Conservation (phyloP, 2,329 filamentous ascomycete genomes). For the Alternaria sp. region DNA sequence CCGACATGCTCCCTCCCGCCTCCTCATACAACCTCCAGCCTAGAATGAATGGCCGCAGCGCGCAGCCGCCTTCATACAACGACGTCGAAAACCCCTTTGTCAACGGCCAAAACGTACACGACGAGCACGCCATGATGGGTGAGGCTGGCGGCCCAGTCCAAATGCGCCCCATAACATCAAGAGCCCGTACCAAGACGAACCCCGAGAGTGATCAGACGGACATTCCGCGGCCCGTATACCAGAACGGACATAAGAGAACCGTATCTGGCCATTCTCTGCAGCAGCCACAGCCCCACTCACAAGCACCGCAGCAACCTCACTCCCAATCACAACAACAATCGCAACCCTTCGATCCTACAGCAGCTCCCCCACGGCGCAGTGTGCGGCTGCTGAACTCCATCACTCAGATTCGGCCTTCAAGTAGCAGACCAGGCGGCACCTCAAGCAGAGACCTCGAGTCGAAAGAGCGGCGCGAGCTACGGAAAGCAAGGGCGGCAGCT, state of each 20-base stretch:
- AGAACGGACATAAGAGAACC: constrained; percentile 80
- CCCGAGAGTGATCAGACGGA: constrained; percentile 51
- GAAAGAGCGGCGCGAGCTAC: constrained; percentile 74
- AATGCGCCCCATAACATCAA: constrained; percentile 49
- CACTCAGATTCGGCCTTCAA: constrained; percentile 67
- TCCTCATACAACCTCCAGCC: constrained; percentile 50
- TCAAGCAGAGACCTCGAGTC: constrained; percentile 61
- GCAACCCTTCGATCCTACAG: constrained; percentile 48
- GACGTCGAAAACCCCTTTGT: constrained; percentile 57
- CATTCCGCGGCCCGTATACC: constrained; percentile 44
- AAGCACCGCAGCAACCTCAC: background rate
- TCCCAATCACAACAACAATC: constrained; percentile 21
- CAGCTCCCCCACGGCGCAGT: constrained; percentile 54
- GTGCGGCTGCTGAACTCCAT: constrained; percentile 54
- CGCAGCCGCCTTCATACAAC: constrained; percentile 31
- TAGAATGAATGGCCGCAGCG: constrained; percentile 53
- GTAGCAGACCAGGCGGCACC: constrained; percentile 65
- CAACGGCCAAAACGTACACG: constrained; percentile 48
- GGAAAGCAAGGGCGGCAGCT: constrained; percentile 80
- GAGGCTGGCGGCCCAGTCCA: constrained; percentile 44
- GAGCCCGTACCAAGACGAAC: constrained; percentile 48
- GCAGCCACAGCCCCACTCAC: constrained; percentile 16
- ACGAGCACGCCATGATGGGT: constrained; percentile 55
- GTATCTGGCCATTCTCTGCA: constrained; percentile 78
- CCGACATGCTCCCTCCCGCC: constrained; percentile 61